Conservation (phyloP, 2,329 filamentous ascomycete genomes). For the Dactylellina sp. region DNA sequence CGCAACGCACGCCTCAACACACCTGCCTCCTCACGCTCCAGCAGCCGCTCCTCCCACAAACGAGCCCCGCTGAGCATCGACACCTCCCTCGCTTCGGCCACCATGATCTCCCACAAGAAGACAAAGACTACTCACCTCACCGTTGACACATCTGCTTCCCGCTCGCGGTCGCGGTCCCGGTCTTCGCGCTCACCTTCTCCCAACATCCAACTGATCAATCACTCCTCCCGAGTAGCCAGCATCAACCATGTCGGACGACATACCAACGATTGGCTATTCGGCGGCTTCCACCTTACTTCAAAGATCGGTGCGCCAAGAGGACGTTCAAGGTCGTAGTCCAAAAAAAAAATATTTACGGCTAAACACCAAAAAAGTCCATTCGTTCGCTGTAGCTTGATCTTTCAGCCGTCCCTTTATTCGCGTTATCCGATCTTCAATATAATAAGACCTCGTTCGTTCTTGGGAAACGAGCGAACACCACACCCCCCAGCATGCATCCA, state of each 20-base stretch:
- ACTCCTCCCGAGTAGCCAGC: slow-evolving; percentile 45
- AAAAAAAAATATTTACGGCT: slow-evolving; percentile 1
- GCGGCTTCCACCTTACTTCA: slow-evolving; percentile 52
- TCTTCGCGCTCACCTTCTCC: slow-evolving; percentile 32
- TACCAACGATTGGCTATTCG: slow-evolving; percentile 56
- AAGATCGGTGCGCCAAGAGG: slow-evolving; percentile 50
- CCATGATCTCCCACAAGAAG: slow-evolving; percentile 33
- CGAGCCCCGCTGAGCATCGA: slow-evolving; percentile 43
- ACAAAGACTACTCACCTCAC: slow-evolving; percentile 43
- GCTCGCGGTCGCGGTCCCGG: slow-evolving; percentile 27
- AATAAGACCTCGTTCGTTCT: no score
- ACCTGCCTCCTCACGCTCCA: slow-evolving; percentile 44
- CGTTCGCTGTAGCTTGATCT: no score
- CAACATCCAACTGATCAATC: slow-evolving; percentile 27
- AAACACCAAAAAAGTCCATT: no score
- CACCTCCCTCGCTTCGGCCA: slow-evolving; percentile 30
- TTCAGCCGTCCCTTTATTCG: no score
- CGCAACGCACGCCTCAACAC: slow-evolving; percentile 46
- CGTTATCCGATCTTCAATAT: no score
- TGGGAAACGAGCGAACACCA: no score
- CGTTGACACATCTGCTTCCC: slow-evolving; percentile 38
- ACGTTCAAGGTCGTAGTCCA: slow-evolving; percentile 30
- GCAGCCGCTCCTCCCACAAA: slow-evolving; percentile 50
- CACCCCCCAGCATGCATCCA: no score
- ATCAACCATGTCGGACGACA: slow-evolving; percentile 55